These are phyloP conservation scores for Penicillium vulpinum DNA, from an alignment of 2,329 filamentous ascomycete genomes.

Conservation along the genomic window DNA sequence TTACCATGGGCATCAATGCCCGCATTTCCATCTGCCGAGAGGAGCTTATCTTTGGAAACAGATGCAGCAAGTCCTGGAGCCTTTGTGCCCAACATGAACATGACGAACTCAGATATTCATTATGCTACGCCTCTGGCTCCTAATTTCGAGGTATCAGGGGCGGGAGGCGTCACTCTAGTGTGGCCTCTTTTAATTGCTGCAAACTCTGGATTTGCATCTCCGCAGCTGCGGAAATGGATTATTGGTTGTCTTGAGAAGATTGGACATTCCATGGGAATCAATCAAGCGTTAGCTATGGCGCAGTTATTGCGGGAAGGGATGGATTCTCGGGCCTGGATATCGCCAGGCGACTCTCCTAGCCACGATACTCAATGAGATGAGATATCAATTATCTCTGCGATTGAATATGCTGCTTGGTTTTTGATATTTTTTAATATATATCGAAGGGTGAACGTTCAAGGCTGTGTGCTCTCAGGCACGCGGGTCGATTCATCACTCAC, in stretches of 20 bases:
- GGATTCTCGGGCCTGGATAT: slow-evolving; percentile 1
- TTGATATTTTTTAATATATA: too few species aligned
- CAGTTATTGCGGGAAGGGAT: slow-evolving; percentile 5
- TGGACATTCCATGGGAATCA: slow-evolving; percentile 13
- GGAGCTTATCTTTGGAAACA: not conserved
- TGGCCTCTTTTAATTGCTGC: slow-evolving; percentile 15
- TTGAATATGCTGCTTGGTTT: not conserved
- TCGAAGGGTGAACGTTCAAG: too few species aligned
- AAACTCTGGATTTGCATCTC: slow-evolving; percentile 1
- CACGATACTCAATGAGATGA: not conserved
- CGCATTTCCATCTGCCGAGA: not conserved
- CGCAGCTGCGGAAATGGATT: slow-evolving; percentile 6
- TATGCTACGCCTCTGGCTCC: not conserved
- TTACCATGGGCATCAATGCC: not conserved
- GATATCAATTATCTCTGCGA: too few species aligned
- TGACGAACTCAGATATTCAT: not conserved
- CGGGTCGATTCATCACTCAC: too few species aligned
- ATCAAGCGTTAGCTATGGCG: slow-evolving; percentile 14
- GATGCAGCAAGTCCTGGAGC: not conserved
- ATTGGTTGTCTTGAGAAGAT: slow-evolving; percentile 10
- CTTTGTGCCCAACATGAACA: not conserved
- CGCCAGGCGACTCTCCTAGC: not conserved
- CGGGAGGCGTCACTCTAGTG: slow-evolving; percentile 8
- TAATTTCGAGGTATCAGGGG: slow-evolving; percentile 1
- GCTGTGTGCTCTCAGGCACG: too few species aligned